These are phyloP conservation scores for Cryptococcus sp. DNA, from an alignment of 1,284 basidiomycete species.

Conservation along the genomic window DNA sequence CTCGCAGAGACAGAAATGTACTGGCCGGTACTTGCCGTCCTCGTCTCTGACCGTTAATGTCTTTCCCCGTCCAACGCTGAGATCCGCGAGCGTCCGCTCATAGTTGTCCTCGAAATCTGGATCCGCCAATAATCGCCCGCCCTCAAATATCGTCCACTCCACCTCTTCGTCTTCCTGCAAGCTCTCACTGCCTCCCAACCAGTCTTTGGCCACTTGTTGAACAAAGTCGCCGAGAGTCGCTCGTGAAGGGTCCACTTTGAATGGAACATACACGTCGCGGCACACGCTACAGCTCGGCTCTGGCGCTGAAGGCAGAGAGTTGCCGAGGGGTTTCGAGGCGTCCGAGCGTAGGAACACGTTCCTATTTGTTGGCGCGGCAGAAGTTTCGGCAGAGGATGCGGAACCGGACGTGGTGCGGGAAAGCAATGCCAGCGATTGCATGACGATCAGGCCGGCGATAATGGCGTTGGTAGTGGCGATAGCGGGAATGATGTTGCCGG, in stretches of 20 bases:
- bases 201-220: constrained; percentile 58
- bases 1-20: constrained; percentile 69
- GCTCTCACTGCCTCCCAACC: constrained; percentile 25
- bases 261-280: constrained; percentile 74
- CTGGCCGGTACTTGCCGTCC: constrained; percentile 72
- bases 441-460: constrained; percentile 88
- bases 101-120: constrained; percentile 52
- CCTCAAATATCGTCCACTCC: constrained; percentile 84
- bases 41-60: constrained; percentile 74
- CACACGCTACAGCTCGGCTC: constrained; percentile 81
- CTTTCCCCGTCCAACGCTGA: constrained; percentile 57
- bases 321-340: constrained; percentile 70
- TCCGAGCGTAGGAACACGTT: constrained; percentile 76
- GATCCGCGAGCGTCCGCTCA: constrained; percentile 44
- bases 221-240: constrained; percentile 74
- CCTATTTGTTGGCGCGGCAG: constrained; percentile 44
- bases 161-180: constrained; percentile 57
- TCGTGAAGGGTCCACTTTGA: constrained; percentile 68
- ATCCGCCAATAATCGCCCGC: constrained; percentile 59
- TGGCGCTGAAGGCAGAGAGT: constrained; percentile 63
- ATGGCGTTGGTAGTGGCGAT: constrained; percentile 99
- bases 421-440: constrained; percentile 85
- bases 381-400: constrained; percentile 8
- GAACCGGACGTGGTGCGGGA: constrained; percentile 35
- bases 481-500: constrained; percentile 98